Evolutionary conservation across 257 asterid species (phyloP), one percentile per base, ranked within the genome.

Genomic region (Orobanche coerulescens): DNA sequence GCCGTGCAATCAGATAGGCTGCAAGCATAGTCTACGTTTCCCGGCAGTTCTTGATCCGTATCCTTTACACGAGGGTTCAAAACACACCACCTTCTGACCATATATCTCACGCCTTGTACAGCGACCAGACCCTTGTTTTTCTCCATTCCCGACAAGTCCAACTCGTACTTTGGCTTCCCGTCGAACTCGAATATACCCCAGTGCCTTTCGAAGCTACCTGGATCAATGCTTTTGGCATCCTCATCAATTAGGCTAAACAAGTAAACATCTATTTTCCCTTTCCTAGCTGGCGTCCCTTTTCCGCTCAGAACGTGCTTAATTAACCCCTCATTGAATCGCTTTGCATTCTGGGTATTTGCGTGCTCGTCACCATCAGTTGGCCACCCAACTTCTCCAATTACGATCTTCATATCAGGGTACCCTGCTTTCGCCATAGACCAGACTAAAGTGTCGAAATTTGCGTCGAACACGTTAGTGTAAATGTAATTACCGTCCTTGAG

Each of bases 381-480:
- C 98, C 98, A 92, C 0, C 98, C 98, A 1, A 88, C 93, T 61
- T 92, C 96, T 26, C 98, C 98, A 0, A 92, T 69, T 2, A 84
- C 49, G 66, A 92, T 77, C 57, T 77, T 86, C 68, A 84, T 78
- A 28, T 88, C 87, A 0, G 98, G 91, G 78, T 84, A 92, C 24
- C 98, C 98, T 19, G 87, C 82, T 69, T 76, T 88, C 16, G 65
- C 72, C 14, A 92, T 49, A 5, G 98, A 65, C 85, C 82, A 80
- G 9, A 88, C 91, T 13, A 88, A 82, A 8, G 95, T 88, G 50
- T 92, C 97, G 3, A 78, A 81, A 60, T 92, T 92, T 0, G 97
- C 98, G 50, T 88, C 98, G 54, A 92, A 92, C 75, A 92, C 98
- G 15, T 88, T 92, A 0, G 82, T 79, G 80, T 92, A 92, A n/a